A percentile compares a stretch with the other conserved stretches of the same genome.
Evolutionary conservation across 805 yeast species (phyloP).

Genomic region (Candida orba): DNA sequence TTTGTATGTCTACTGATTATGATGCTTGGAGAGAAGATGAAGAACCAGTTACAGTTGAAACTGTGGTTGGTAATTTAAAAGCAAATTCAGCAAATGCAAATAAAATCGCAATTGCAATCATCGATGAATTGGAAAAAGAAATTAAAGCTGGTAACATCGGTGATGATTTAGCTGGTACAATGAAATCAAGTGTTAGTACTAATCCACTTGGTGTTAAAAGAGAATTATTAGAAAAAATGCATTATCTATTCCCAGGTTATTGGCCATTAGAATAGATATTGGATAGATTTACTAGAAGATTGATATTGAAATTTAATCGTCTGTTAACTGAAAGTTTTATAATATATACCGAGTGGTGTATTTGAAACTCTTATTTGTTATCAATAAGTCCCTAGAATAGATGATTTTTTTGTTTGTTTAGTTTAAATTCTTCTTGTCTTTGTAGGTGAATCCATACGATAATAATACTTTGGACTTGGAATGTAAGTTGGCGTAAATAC

Average conservation of each 20-base stretch:
- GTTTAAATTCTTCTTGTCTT: slow-evolving; percentile 21
- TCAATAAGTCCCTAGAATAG: background rate
- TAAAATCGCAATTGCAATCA: slow-evolving; percentile 59
- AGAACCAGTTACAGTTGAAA: slow-evolving; percentile 97
- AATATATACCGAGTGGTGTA: no score
- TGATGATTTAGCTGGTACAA: slow-evolving; percentile 60
- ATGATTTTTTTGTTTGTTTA: background rate
- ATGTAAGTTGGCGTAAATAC: slow-evolving; percentile 22
- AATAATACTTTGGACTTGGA: slow-evolving; percentile 25
- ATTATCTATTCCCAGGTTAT: slow-evolving; percentile 85
- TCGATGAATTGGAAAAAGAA: slow-evolving; percentile 58
- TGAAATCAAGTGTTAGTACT: slow-evolving; percentile 80
- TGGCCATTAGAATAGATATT: slow-evolving; percentile 44
- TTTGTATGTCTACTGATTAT: slow-evolving; percentile 98
- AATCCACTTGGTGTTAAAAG: slow-evolving; percentile 63
- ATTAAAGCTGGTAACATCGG: slow-evolving; percentile 58
- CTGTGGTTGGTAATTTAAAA: slow-evolving; percentile 83
- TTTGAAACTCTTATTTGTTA: no score
- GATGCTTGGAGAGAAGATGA: slow-evolving; percentile 97
- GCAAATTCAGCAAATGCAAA: slow-evolving; percentile 88
- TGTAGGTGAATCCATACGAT: slow-evolving; percentile 26
- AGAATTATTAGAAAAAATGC: slow-evolving; percentile 72
- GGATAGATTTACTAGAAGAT: no score
- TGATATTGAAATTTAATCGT: no score
- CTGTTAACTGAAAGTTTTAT: no score